Base-by-base conservation (phyloP, 176 grass and related monocot species). In the Calamus simplicifolius region DNA sequence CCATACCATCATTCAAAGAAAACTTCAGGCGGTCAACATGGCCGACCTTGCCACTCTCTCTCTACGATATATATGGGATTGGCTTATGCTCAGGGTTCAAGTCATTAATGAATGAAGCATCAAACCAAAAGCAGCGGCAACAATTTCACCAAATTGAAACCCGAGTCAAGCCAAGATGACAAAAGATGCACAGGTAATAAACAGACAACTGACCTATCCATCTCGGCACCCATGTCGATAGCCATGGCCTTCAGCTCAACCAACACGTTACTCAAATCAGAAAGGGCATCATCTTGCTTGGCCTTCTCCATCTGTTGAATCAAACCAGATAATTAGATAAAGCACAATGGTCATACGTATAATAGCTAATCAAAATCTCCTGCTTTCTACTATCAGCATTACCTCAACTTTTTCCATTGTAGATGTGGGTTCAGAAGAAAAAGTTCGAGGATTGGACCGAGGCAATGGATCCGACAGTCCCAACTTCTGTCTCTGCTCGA, bases 191-290 rank as follows among this genome's bases (percentile, higher is more conserved):
- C 62, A 43, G 35, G 54, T 57, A 38, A 16, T 35, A 71, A 60
- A 55, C 18, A 56, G 56, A 58, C 27, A 43, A 60, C 54, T 30
- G 61, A 90, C 82, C 87, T 85, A 50, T 85, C 79, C 29, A 90
- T 70, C 69, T 90, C 87, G 1, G 82, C 63, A 28, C 87, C 87
- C 82, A 90, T 85, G 75, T 90, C 87, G 5, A 77, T 48, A 48
- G 87, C 87, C 87, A 90, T 90, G 75, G 73, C 79, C 77, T 90
- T 85, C 70, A 90, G 75, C 69, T 90, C 82, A 0, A 78, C 87
- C n/a, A 90, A 54, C 56, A 90, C 61, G 29, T 80, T 80, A 35
- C 87, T 90, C 15, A 90, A 69, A 73, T 85, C 87, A 27, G 81
- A 80, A 27, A 90, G 87, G 48, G 68, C 59, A 58, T 80, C 82